These are phyloP conservation scores for Candida fluviatilis DNA, from an alignment of 805 yeast genomes.

Conservation along the genomic window DNA sequence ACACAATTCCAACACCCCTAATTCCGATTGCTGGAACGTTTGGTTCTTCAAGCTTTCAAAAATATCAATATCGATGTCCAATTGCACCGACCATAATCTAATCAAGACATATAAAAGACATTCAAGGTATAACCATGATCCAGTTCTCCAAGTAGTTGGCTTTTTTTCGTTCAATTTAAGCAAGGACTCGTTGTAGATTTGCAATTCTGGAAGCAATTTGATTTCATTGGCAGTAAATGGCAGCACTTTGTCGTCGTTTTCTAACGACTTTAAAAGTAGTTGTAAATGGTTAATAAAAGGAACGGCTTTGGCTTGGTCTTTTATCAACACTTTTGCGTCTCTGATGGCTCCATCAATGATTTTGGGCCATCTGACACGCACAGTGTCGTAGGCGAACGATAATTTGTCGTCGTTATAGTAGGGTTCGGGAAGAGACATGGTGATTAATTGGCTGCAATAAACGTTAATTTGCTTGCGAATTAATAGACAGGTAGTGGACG, in stretches of 20 bases:
- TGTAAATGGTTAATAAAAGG: slow-evolving; percentile 26
- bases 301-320: slow-evolving; percentile 34
- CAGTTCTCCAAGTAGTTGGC: slow-evolving; percentile 64
- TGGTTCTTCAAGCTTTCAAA: slow-evolving; percentile 66
- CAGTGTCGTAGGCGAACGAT: slow-evolving; percentile 82
- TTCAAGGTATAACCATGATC: slow-evolving; percentile 90
- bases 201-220: slow-evolving; percentile 43
- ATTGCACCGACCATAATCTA: slow-evolving; percentile 24
- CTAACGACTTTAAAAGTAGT: slow-evolving; percentile 41
- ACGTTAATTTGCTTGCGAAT: no score
- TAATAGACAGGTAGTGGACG: no score
- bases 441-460: not conserved
- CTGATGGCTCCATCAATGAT: slow-evolving; percentile 65
- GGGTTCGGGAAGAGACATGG: slow-evolving; percentile 34
- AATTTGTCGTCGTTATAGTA: slow-evolving; percentile 64
- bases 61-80: slow-evolving; percentile 55
- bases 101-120: slow-evolving; percentile 75
- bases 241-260: slow-evolving; percentile 27
- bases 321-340: slow-evolving; percentile 49
- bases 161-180: slow-evolving; percentile 19
- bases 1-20: slow-evolving; percentile 81
- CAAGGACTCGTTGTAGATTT: slow-evolving; percentile 57
- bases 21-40: slow-evolving; percentile 69
- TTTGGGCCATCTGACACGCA: slow-evolving; percentile 81
- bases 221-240: slow-evolving; percentile 30